Base-by-base conservation (phyloP, 1,139 yeast species). In the Suhomyces choctaworum region DNA sequence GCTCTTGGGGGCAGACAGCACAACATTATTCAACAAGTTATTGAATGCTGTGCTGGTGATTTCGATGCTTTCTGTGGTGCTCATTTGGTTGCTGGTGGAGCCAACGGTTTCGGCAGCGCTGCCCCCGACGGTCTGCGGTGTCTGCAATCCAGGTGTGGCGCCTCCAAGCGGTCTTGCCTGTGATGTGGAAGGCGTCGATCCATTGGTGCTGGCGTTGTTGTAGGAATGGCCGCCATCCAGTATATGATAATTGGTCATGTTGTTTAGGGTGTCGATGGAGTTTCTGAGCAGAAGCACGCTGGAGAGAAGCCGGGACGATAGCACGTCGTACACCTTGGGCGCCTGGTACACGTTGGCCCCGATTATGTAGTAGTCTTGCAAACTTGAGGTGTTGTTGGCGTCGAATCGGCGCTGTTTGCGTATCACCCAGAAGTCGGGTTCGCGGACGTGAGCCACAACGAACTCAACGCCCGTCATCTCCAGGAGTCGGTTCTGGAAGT, bases 281-380 rank as follows among this genome's bases (percentile, higher is more conserved):
- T 60, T 63, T 39, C 65, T 65, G 32, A 70, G 56, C 29, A 65
- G 58, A 30, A 66, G 45, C 12, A 66, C 69, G 21, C 64, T 59
- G 17, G 70, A 59, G 19, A 70, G 54, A 14, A 70, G 46, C 29
- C 76, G 48, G 3, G 73, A 58, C 11, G 68, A 57, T 16, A 70
- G 45, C 4, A 70, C 58, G 42, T 68, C 73, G 47, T 64, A 64
- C 9, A 70, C 50, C 40, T 60, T 62, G 3, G 97, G 97, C 0
- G 97, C 85, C 77, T 87, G 94, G 62, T 90, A 92, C 4, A 92
- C 84, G 51, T 88, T 89, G 16, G 96, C 95, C 4, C 96, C 96
- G 25, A 89, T 79, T 28, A 90, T 82, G 58, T 87, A 90, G 62
- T 85, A 92, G 48, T 88, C 94, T 35, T 68, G 70, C 9, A 87